Percentiles rank a stretch among this genome's conserved stretches.
Evolutionary conservation across 768 basidiomycete genomes (phyloP).

Genomic region (Auriculariales sp.): DNA sequence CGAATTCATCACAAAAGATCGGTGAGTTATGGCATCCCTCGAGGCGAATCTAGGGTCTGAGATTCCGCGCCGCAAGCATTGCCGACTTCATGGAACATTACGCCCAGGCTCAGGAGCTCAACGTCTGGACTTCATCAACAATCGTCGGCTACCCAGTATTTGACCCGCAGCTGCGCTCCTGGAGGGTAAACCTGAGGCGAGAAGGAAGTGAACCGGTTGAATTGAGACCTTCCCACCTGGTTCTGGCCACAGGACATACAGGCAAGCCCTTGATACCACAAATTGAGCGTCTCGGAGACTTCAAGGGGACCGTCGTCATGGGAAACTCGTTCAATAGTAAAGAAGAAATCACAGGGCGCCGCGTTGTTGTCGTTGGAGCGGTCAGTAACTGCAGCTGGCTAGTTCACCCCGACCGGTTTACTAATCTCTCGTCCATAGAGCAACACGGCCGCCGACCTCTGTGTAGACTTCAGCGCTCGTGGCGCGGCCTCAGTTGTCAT

Average conservation of each 20-base stretch:
- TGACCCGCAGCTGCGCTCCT: constrained; percentile 16
- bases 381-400: constrained; percentile 5
- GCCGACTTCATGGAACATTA: constrained; percentile 33
- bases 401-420: constrained; percentile 13
- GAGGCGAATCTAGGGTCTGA: too few species aligned
- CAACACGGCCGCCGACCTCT: constrained; percentile 20
- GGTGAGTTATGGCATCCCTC: too few species aligned
- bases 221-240: constrained; percentile 24
- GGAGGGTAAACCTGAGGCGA: constrained; percentile 21
- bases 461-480: constrained; percentile 15
- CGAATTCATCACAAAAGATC: constrained; percentile 22
- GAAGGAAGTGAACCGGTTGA: constrained; percentile 15
- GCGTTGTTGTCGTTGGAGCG: constrained; percentile 26
- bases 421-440: neutral
- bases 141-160: constrained; percentile 20
- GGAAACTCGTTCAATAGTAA: constrained; percentile 18
- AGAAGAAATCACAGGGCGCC: neutral
- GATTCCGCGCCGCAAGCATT: constrained; percentile 21
- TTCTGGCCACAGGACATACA: constrained; percentile 23
- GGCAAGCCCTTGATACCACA: constrained; percentile 21
- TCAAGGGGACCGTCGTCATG: constrained; percentile 20
- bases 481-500: neutral
- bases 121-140: constrained; percentile 26
- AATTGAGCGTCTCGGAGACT: constrained; percentile 13
- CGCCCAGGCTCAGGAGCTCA: constrained; percentile 23